phyloP scores from a whole-genome alignment of 176 grass and related monocot genomes.

The Oryza glumipatula region DNA sequence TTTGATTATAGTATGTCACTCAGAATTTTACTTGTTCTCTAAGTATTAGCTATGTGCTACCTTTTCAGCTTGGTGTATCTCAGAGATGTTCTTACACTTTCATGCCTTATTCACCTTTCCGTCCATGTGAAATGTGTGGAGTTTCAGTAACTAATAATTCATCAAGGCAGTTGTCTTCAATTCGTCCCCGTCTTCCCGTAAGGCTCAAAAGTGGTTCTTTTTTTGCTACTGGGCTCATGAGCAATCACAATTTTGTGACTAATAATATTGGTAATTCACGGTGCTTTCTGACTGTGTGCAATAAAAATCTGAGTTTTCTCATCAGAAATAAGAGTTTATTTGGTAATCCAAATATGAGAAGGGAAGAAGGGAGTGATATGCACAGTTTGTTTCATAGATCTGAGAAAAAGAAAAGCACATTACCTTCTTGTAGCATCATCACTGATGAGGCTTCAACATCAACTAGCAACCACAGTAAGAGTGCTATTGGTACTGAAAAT shows the following conservation, averaged over 20 bases:
- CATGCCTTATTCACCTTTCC: constrained; percentile 39
- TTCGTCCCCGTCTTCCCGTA: constrained; percentile 33
- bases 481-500: constrained; percentile 9
- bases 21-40: not conserved
- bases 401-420: constrained; percentile 54
- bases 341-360: constrained; percentile 20
- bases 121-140: too few relatives aligned
- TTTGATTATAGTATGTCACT: not conserved
- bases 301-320: constrained; percentile 41
- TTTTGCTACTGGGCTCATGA: constrained; percentile 45
- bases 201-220: constrained; percentile 49
- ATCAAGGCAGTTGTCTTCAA: constrained; percentile 35
- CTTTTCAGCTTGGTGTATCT: constrained; percentile 57
- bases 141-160: constrained; percentile 41
- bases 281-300: constrained; percentile 41
- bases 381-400: constrained; percentile 39
- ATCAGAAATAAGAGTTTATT: constrained; percentile 35
- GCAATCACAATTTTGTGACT: constrained; percentile 26
- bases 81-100: constrained; percentile 52
- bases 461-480: constrained; percentile 11
- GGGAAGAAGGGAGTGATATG: constrained; percentile 36
- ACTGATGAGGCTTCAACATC: constrained; percentile 46
- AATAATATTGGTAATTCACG: constrained; percentile 30
- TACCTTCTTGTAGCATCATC: constrained; percentile 34
- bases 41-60: constrained; percentile 5